Percentiles rank a stretch among this genome's conserved stretches.
Conservation (phyloP, 83 land plant species). For the Thuja plicata region DNA sequence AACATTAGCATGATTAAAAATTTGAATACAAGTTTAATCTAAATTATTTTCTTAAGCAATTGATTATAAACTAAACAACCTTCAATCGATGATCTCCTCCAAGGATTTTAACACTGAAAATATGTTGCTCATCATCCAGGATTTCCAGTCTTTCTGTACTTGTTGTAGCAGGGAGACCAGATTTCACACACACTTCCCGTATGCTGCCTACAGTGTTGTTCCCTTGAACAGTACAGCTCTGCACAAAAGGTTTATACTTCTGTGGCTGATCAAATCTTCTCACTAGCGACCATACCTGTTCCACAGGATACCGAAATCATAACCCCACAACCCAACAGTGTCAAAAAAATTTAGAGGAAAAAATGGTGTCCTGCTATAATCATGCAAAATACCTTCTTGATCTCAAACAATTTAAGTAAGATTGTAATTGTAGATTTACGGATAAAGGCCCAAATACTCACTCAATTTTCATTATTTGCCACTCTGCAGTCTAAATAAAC, state of each 20-base stretch:
- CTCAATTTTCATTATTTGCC: neutral
- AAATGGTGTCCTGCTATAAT: neutral
- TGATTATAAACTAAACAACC: slow-evolving; percentile 28
- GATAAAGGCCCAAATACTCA: neutral
- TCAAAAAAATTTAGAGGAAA: neutral
- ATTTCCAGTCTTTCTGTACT: slow-evolving; percentile 66
- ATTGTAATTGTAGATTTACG: neutral
- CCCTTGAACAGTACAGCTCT: slow-evolving; percentile 47
- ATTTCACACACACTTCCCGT: slow-evolving; percentile 57
- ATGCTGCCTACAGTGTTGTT: slow-evolving; percentile 53
- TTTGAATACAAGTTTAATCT: no score
- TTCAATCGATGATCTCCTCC: slow-evolving; percentile 70
- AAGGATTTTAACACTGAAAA: slow-evolving; percentile 47
- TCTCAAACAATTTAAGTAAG: neutral
- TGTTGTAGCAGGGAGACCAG: slow-evolving; percentile 73
- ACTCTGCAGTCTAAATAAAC: neutral
- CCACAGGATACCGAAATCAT: neutral
- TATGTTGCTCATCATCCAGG: slow-evolving; percentile 66
- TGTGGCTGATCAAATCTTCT: slow-evolving; percentile 80
- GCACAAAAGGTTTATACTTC: slow-evolving; percentile 68
- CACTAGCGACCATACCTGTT: slow-evolving; percentile 64
- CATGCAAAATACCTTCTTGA: neutral
- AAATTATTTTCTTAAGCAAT: neutral
- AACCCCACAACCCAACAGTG: neutral
- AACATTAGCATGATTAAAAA: neutral